Conservation (phyloP, 2,329 filamentous ascomycete species). For the Thelonectria discophora region DNA sequence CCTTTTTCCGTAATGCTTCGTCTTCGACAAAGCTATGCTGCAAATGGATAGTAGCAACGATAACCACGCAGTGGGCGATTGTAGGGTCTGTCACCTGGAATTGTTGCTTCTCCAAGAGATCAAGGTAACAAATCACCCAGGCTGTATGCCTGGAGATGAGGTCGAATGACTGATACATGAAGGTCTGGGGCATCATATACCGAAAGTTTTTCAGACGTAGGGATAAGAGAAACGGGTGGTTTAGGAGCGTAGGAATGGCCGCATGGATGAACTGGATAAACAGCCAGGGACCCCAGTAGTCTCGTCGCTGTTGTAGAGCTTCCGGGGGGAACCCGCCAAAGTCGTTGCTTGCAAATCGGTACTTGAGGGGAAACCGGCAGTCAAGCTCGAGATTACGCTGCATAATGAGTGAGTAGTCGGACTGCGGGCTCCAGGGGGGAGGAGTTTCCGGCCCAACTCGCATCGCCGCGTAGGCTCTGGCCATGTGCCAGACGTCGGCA, state of each 20-base stretch:
- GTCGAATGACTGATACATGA: conserved; percentile 62
- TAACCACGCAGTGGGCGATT: conserved; percentile 56
- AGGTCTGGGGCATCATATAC: conserved; percentile 61
- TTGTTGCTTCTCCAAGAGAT: conserved; percentile 52
- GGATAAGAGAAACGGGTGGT: conserved; percentile 63
- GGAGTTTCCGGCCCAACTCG: conserved; percentile 54
- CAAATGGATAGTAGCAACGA: conserved; percentile 62
- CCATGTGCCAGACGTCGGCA: conserved; percentile 59
- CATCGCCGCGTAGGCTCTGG: conserved; percentile 56
- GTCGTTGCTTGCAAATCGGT: conserved; percentile 59
- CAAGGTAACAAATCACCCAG: conserved; percentile 63
- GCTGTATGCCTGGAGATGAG: conserved; percentile 59
- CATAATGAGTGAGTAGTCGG: conserved; percentile 61
- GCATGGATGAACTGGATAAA: conserved; percentile 62
- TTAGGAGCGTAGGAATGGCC: conserved; percentile 61
- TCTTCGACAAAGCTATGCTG: conserved; percentile 59
- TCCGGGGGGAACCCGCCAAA: conserved; percentile 53
- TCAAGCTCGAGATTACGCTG: conserved; percentile 61
- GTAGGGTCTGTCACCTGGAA: conserved; percentile 51
- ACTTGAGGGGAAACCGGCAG: conserved; percentile 58
- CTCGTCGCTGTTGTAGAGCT: conserved; percentile 54
- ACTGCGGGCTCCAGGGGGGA: conserved; percentile 56
- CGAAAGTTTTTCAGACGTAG: conserved; percentile 61
- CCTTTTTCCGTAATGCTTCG: conserved; percentile 28
- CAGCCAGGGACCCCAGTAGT: conserved; percentile 64